Percentiles rank a stretch among this genome's conserved stretches.
Evolutionary conservation across 768 basidiomycete species (phyloP).

Genomic region (Cyathus striatus): DNA sequence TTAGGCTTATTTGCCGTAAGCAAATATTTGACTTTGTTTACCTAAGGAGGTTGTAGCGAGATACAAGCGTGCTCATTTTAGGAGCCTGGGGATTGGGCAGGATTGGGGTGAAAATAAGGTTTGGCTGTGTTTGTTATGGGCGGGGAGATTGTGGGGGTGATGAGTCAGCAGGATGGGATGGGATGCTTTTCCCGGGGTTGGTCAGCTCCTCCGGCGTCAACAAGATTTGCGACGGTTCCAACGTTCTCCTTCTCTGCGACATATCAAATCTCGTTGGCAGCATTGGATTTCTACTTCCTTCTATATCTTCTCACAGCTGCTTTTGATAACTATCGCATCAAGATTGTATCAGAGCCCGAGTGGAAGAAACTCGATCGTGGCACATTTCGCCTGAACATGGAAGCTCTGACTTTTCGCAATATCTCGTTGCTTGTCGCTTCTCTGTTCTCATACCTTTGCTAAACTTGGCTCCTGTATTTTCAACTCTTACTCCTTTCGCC

Average conservation of each 20-base stretch:
- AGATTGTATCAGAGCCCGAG: conserved; percentile 9
- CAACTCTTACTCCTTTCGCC: conserved; percentile 15
- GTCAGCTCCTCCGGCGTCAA: not conserved
- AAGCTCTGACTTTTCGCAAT: not conserved
- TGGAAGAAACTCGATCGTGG: conserved; percentile 9
- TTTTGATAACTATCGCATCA: conserved; percentile 7
- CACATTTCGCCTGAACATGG: conserved; percentile 6
- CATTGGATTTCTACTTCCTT: not conserved
- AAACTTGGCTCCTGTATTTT: conserved; percentile 12
- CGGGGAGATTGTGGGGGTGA: no score
- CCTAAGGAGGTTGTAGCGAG: no score
- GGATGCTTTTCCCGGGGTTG: no score
- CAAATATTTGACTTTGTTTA: no score
- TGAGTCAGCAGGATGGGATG: no score
- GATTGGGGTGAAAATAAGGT: no score
- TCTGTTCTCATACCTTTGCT: conserved; percentile 7
- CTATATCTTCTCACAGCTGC: conserved; percentile 8
- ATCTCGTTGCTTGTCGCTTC: conserved; percentile 5
- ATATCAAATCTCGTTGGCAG: conserved; percentile 1
- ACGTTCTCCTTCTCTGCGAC: no score
- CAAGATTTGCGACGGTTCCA: no score
- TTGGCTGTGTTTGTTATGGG: no score
- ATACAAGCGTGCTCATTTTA: no score
- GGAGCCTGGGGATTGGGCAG: no score
- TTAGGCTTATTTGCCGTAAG: no score